Evolutionary conservation across 805 yeast species (phyloP), one percentile per base, ranked within the genome.

Genomic region (Candida sphagnicola): DNA sequence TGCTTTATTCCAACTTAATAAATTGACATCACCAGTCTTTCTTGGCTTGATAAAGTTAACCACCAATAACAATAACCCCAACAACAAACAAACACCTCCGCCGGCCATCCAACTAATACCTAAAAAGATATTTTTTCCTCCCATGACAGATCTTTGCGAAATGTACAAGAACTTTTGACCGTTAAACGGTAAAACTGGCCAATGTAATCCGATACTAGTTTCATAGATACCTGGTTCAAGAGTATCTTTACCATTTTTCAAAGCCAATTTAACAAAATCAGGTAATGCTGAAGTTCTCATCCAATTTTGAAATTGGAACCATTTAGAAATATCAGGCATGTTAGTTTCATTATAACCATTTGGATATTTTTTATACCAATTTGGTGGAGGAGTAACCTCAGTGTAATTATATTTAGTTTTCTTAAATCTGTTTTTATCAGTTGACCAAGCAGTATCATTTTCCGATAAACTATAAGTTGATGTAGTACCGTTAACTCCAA

Each of bases 101-200:
- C 81, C 84, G 23, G 76, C 85, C 46, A 85, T 73, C 84, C 90
- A 85, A 28, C 78, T 67, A 37, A 78, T 70, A 23, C 93, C 95
- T 47, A 85, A 61, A 53, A 85, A 85, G 28, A 72, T 57, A 57
- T 85, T 85, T 59, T 80, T 82, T 17, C 93, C 91, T 12, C 95
- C 95, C 45, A 82, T 73, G 4, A 75, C 80, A 2, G 87, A 79
- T 44, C 86, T 73, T 30, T 87, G 87, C 3, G 86, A 75, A 18
- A 85, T 47, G 51, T 77, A 85, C 18, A 85, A 59, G 40, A 73
- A 77, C 57, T 85, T 85, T 40, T 75, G 74, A 39, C 91, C 91
- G 5, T 79, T 64, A 56, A 72, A 85, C 25, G 76, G 79, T 17
- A 68, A 64, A 2, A 85, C 91, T 4, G 95, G 95, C 79, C 85